Evolutionary conservation across 371 early-diverging fungal species (phyloP).

Genomic region (Apophysomyces trapeziformis): DNA sequence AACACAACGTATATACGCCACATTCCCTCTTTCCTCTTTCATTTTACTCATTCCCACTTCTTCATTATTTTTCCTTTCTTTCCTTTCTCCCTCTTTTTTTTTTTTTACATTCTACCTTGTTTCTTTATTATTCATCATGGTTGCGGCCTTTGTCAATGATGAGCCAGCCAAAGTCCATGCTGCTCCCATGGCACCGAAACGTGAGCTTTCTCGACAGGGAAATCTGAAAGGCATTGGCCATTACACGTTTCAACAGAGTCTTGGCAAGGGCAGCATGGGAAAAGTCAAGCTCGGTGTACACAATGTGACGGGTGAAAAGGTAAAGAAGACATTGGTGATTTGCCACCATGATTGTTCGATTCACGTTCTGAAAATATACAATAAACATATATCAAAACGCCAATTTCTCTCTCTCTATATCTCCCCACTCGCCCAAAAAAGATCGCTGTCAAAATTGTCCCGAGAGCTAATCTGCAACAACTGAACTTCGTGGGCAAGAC

Average conservation of each 20-base stretch:
- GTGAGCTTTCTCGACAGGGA: conserved; percentile 2
- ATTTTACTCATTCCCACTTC: background rate
- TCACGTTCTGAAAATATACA: background rate
- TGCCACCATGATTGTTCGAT: background rate
- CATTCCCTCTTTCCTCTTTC: conserved; percentile 3
- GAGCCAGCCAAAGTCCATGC: background rate
- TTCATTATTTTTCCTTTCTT: background rate
- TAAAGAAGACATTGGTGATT: conserved; percentile 12
- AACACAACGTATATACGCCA: background rate
- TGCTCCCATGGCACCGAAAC: conserved; percentile 1
- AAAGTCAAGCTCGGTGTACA: conserved; percentile 44
- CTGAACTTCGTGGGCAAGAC: conserved; percentile 26
- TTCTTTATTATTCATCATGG: background rate
- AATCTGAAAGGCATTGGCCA: conserved; percentile 21
- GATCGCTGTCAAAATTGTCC: conserved; percentile 50
- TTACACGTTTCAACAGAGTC: conserved; percentile 34
- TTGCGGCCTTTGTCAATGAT: conserved; percentile 8
- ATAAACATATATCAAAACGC: conserved; percentile 5
- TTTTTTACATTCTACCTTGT: background rate
- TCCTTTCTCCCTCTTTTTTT: background rate
- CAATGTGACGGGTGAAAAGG: conserved; percentile 39
- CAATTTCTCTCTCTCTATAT: background rate
- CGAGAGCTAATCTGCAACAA: conserved; percentile 38
- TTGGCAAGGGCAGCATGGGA: conserved; percentile 46
- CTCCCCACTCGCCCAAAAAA: conserved; percentile 5